Base-by-base conservation (phyloP, 352 stramenopile species). In the Globisporangium irregulare region DNA sequence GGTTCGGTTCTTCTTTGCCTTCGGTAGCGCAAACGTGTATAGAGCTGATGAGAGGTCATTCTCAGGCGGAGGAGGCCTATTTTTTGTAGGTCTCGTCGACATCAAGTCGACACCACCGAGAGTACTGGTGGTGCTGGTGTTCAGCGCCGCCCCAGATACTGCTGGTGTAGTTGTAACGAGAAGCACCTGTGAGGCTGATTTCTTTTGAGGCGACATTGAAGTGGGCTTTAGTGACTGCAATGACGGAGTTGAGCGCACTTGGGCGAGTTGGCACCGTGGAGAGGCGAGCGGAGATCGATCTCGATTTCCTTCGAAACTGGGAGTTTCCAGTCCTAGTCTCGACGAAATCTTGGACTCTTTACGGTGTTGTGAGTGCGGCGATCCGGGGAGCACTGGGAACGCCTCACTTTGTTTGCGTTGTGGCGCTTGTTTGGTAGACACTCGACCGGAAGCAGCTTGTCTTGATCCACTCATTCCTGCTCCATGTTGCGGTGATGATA, bases 21-120 rank as follows among this genome's bases (percentile, higher is more conserved):
- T 85, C 32, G 77, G 79, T 36, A 75, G 73, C 24, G 82, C 80
- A 62, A 92, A 91, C 1, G 79, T 73, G 65, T 82, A 89, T 14
- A 38, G 57, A 66, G 73, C 25, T 72, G 61, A 60, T 2, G 56
- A 67, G 20, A 53, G 68, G 9, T 74, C 14, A 9, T 46, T 34
- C n/a, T 27, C 25, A 46, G 46, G 1, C 27, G 48, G 55, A 36
- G 61, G 55, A 36, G 61, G 55, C 25, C 68, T 71, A 51, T 74
- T 81, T 3, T 58, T 67, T 32, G 69, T 22, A 58, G 78, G 72
- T 67, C 74, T 71, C 34, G 78, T 86, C 15, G 64, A 70, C 32
- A 74, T 59, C 46, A 85, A 66, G 34, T 82, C 69, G 5, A 82
- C 67, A 22, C 70, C 70, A 51, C 71, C 68, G 4, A 80, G 22